Evolutionary conservation across 345 rosid genomes (phyloP).

Genomic region (Salix koriyanagi): DNA sequence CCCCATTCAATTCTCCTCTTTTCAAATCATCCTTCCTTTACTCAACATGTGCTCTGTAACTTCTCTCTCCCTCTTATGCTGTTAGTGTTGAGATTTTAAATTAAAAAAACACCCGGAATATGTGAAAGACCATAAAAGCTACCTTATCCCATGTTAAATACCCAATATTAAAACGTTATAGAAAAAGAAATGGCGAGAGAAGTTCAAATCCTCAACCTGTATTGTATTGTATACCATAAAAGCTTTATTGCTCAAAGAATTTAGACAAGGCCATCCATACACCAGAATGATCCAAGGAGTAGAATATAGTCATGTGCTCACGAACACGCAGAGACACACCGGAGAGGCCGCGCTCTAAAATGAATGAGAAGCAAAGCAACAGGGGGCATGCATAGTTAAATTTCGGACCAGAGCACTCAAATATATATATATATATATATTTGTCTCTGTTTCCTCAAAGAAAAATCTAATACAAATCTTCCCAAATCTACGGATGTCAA

Average conservation of each 20-base stretch:
- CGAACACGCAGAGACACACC: not conserved
- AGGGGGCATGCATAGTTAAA: not conserved
- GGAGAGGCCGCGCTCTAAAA: not conserved
- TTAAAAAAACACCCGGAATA: constrained; percentile 11
- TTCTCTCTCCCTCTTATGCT: not conserved
- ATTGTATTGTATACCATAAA: not conserved
- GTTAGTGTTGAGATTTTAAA: constrained; percentile 3
- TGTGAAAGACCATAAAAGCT: not conserved
- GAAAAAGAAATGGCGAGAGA: not conserved
- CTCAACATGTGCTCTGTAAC: constrained; percentile 11
- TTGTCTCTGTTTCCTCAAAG: not conserved
- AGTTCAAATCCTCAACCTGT: not conserved
- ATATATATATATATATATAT: too few species aligned
- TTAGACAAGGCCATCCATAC: not conserved
- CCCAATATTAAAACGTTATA: not conserved
- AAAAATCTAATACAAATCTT: not conserved
- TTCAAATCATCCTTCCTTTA: constrained; percentile 5
- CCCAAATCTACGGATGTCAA: not conserved
- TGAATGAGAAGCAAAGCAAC: not conserved
- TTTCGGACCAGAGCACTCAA: not conserved
- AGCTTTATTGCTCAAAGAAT: not conserved
- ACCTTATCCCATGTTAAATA: not conserved
- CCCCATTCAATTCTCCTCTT: constrained; percentile 42
- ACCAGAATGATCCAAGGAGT: not conserved
- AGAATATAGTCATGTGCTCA: not conserved